phyloP scores from a whole-genome alignment of 1,139 yeast species.

The Magnusiomyces fungicola region DNA sequence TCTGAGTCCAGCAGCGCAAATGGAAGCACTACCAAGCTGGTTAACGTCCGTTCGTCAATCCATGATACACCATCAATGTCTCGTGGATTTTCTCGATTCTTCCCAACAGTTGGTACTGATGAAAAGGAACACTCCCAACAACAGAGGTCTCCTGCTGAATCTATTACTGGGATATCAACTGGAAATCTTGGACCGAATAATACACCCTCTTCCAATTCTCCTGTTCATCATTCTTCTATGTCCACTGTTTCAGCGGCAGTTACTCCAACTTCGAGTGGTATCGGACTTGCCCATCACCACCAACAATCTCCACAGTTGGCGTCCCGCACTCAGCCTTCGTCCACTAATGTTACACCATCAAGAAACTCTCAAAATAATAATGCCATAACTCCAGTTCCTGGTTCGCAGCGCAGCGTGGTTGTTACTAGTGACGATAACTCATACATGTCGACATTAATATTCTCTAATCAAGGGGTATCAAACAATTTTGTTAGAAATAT shows the following conservation, averaged over 20 bases:
- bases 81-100: slow-evolving; percentile 10
- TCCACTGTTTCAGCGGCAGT: too few species aligned
- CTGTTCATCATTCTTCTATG: background rate
- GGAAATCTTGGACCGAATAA: background rate
- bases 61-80: slow-evolving; percentile 6
- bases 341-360: background rate
- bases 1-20: background rate
- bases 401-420: background rate
- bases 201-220: background rate
- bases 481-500: background rate
- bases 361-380: background rate
- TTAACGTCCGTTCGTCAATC: slow-evolving; percentile 1
- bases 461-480: background rate
- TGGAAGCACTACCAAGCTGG: background rate
- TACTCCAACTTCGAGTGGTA: too few species aligned
- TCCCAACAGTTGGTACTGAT: slow-evolving; percentile 6
- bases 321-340: too few species aligned
- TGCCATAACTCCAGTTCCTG: background rate
- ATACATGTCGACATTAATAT: background rate
- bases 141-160: background rate
- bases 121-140: background rate
- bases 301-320: too few species aligned
- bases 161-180: background rate
- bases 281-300: too few species aligned
- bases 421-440: background rate